Conservation (phyloP, 768 basidiomycete genomes). For the Bullera alba region DNA sequence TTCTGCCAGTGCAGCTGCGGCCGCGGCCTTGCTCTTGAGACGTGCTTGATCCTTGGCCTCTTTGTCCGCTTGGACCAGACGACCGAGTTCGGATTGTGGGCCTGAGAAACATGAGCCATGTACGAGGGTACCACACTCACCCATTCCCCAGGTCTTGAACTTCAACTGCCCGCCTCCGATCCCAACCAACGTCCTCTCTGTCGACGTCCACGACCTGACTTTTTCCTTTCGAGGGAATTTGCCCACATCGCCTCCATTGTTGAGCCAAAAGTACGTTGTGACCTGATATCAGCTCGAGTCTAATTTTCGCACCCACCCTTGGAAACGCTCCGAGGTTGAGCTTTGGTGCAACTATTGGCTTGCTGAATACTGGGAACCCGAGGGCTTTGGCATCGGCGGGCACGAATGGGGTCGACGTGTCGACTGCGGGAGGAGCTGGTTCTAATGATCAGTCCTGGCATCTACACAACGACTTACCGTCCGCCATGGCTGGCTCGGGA, state of each 20-base stretch:
- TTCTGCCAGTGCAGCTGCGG: not conserved
- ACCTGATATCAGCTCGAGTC: constrained; percentile 9
- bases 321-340: constrained; percentile 28
- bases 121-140: constrained; percentile 10
- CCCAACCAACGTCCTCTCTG: constrained; percentile 13
- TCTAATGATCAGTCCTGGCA: not conserved
- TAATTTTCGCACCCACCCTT: constrained; percentile 13
- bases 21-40: constrained; percentile 16
- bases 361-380: constrained; percentile 30
- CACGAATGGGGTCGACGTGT: constrained; percentile 22
- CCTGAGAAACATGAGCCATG: constrained; percentile 15
- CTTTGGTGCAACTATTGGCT: constrained; percentile 32
- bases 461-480: constrained; percentile 13
- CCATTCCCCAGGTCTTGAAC: constrained; percentile 25
- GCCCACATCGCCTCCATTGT: constrained; percentile 29
- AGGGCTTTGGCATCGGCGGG: constrained; percentile 22
- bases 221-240: constrained; percentile 33
- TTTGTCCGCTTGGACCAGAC: constrained; percentile 28
- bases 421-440: not conserved
- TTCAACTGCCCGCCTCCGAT: constrained; percentile 31
- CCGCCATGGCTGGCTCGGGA: constrained; percentile 12
- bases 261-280: constrained; percentile 26
- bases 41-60: constrained; percentile 12
- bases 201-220: constrained; percentile 20
- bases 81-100: constrained; percentile 26